Evolutionary conservation across 805 yeast genomes (phyloP).

Genomic region (Hagleromyces aurorensis): DNA sequence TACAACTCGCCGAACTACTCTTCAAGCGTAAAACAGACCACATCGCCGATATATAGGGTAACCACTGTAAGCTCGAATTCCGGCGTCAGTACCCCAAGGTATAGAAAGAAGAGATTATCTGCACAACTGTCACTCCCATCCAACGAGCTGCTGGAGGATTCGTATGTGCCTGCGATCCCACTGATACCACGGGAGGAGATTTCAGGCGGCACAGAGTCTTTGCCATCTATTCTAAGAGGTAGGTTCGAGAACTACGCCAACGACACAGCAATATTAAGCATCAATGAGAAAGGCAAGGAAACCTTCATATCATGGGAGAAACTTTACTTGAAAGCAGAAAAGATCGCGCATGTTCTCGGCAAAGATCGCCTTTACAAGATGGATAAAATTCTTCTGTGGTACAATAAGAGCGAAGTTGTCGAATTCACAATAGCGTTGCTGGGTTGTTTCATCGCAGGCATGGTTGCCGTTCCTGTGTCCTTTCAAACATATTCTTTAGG

Average conservation of each 20-base stretch:
- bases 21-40: conserved; percentile 1
- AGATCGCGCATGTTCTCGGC: conserved; percentile 52
- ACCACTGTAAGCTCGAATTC: conserved; percentile 28
- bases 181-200: conserved; percentile 36
- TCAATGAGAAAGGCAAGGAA: conserved; percentile 81
- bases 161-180: conserved; percentile 30
- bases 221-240: conserved; percentile 65
- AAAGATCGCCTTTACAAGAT: conserved; percentile 63
- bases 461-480: conserved; percentile 89
- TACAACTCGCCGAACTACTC: too few relatives aligned
- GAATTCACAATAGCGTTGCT: conserved; percentile 81
- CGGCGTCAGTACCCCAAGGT: conserved; percentile 9
- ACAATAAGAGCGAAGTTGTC: conserved; percentile 72
- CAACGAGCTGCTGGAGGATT: conserved; percentile 11
- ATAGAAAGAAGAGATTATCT: conserved; percentile 14
- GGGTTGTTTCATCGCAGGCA: conserved; percentile 90
- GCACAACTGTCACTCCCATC: conserved; percentile 30
- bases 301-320: conserved; percentile 83
- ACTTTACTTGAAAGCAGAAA: conserved; percentile 71
- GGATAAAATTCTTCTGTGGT: conserved; percentile 77
- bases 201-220: conserved; percentile 44
- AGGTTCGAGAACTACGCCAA: conserved; percentile 59
- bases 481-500: conserved; percentile 53
- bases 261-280: conserved; percentile 61
- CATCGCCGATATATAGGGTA: conserved; percentile 16